Base-by-base conservation (phyloP, 768 basidiomycete genomes). In the Ramaria rubella region DNA sequence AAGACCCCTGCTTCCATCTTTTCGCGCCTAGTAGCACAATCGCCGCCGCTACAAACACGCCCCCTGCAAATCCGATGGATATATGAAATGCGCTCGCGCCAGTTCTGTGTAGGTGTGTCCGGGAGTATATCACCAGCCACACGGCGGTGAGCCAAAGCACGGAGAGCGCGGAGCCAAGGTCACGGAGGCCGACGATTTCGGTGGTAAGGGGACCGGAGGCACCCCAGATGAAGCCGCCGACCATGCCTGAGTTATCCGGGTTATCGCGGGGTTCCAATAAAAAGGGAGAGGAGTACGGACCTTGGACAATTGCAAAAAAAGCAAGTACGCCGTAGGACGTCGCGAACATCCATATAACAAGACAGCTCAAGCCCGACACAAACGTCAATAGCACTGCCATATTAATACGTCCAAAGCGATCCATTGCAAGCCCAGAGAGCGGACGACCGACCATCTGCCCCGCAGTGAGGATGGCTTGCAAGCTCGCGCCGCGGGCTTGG, bases 361-460 rank as follows among this genome's bases (percentile, higher is more conserved):
- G 58, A 42, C 63, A 64, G 1, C 68, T 67, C 5, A 68, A 33
- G 17, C 68, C 69, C 30, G 68, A 61, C 43, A 67, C 49, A 57
- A 69, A 49, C 42, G 69, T 69, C 34, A 63, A 60, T 12, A 70
- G 21, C 26, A 63, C 59, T 2, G 67, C 63, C 46, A 67, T 61
- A 57, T 70, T 71, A 58, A 71, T 59, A 12, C 68, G 40, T 3
- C 70, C 70, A 19, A 63, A 62, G 15, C 57, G 48, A 53, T 71
- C 70, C 24, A 70, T 55, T 31, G 60, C 55, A 23, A 61, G 56
- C 11, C 70, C 70, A 52, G 60, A 64, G 17, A 60, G 24, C 1
- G 70, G 70, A 27, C 70, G 65, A 12, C 70, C 67, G 40, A 70
- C 60, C 57, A 69, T 63, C 55, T 69, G 68, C 12, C 68, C 69